A percentile compares a stretch with the other conserved stretches of the same genome.
Conservation (phyloP, 768 basidiomycete species). For the Naematelia encephala region DNA sequence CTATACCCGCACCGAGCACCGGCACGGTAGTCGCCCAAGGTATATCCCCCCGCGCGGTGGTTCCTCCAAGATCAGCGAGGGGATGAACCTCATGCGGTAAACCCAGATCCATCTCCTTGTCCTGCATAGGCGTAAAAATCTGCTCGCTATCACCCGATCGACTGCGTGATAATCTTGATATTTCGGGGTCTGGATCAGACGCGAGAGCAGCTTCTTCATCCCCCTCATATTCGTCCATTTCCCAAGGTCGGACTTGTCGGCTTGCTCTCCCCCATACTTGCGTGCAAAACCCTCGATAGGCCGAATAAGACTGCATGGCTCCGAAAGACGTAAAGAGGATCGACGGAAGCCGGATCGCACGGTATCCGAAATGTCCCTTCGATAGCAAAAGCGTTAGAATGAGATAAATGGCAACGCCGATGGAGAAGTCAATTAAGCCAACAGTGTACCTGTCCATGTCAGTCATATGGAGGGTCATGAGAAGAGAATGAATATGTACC, state of each 20-base stretch:
- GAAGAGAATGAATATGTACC: slow-evolving; percentile 20
- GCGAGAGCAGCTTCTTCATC: slow-evolving; percentile 18
- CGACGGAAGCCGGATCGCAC: slow-evolving; percentile 32
- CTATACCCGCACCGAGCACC: not conserved
- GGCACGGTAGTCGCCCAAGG: not conserved
- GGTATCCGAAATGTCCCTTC: slow-evolving; percentile 20
- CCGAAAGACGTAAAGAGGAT: slow-evolving; percentile 39
- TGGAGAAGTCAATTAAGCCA: slow-evolving; percentile 28
- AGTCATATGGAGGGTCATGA: no score
- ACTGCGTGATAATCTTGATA: not conserved
- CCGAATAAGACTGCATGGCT: slow-evolving; percentile 38
- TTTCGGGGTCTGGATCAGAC: not conserved
- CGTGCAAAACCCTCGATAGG: slow-evolving; percentile 41
- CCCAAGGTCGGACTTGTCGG: slow-evolving; percentile 44
- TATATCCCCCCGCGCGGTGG: slow-evolving; percentile 8
- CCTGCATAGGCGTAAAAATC: not conserved
- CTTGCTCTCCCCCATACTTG: slow-evolving; percentile 38
- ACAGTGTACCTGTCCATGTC: slow-evolving; percentile 34
- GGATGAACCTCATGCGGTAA: slow-evolving; percentile 22
- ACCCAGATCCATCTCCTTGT: not conserved
- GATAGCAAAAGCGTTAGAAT: slow-evolving; percentile 34
- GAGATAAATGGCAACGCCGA: slow-evolving; percentile 30
- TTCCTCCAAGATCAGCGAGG: slow-evolving; percentile 21
- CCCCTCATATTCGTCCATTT: slow-evolving; percentile 34
- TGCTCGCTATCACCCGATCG: not conserved